A percentile compares a stretch with the other conserved stretches of the same genome.
phyloP scores from a whole-genome alignment of 2,329 filamentous ascomycete genomes.

The Fusarium brachygibbosum region DNA sequence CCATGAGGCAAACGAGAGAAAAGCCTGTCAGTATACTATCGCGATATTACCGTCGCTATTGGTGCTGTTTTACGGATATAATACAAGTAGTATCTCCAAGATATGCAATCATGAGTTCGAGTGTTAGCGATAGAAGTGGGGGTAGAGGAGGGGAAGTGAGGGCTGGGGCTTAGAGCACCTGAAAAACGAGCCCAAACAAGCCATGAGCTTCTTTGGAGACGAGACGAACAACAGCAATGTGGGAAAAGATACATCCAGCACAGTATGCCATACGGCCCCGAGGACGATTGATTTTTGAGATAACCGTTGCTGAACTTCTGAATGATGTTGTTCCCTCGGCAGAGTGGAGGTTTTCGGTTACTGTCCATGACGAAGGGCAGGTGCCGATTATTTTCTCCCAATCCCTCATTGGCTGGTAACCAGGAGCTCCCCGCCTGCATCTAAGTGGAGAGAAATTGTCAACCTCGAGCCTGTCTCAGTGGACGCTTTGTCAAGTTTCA shows the following conservation, averaged over 20 bases:
- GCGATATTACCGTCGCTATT: constrained; percentile 3
- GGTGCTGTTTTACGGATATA: neutral
- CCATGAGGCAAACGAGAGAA: constrained; percentile 22
- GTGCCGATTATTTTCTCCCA: constrained; percentile 50
- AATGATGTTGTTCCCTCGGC: constrained; percentile 45
- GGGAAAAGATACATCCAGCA: constrained; percentile 35
- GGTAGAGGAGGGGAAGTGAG: constrained; percentile 11
- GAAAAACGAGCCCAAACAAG: constrained; percentile 13
- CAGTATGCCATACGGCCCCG: constrained; percentile 40
- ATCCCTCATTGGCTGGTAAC: constrained; percentile 30
- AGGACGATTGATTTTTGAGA: constrained; percentile 22
- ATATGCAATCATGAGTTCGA: constrained; percentile 21
- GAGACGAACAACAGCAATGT: neutral
- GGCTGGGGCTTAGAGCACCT: neutral
- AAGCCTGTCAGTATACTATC: neutral
- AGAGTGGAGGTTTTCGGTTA: constrained; percentile 52
- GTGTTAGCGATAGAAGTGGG: neutral
- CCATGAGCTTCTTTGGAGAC: constrained; percentile 1
- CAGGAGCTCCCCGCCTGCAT: constrained; percentile 15
- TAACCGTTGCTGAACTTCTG: constrained; percentile 22
- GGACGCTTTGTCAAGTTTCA: constrained; percentile 22
- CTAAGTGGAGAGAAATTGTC: constrained; percentile 11
- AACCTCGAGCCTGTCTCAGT: constrained; percentile 11
- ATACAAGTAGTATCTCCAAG: neutral
- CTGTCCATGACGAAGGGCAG: constrained; percentile 50